Evolutionary conservation across 2,329 filamentous ascomycete genomes (phyloP).

Genomic region (Beauveria scarabaeidicola): DNA sequence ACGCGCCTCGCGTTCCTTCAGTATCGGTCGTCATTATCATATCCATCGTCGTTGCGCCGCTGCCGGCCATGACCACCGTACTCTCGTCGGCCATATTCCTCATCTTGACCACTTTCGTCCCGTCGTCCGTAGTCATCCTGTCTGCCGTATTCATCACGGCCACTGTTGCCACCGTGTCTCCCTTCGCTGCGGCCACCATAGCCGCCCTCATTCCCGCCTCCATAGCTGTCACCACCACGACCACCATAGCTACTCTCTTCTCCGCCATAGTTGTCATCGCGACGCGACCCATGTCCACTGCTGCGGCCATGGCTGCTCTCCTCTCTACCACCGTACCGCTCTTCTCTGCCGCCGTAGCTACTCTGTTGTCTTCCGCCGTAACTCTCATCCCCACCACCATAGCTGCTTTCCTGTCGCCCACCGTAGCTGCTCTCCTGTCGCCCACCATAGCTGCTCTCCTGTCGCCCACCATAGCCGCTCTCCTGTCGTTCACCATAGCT

Average conservation of each 20-base stretch:
- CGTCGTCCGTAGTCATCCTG: not conserved
- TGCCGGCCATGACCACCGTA: not conserved
- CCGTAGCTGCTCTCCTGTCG: conserved; percentile 8
- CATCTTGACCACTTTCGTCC: not conserved
- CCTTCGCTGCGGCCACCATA: not conserved
- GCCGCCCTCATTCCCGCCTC: not conserved
- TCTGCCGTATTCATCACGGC: not conserved
- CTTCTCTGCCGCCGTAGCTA: conserved; percentile 9
- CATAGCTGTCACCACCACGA: conserved; percentile 8
- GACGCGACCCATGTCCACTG: conserved; percentile 13
- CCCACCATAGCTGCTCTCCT: conserved; percentile 16
- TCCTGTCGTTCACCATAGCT: conserved; percentile 17
- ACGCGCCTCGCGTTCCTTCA: not conserved
- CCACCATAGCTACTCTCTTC: not conserved
- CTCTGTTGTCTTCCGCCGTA: conserved; percentile 3
- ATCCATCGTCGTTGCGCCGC: not conserved
- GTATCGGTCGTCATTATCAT: conserved; percentile 2
- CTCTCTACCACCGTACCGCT: conserved; percentile 16
- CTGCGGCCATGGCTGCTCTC: conserved; percentile 6
- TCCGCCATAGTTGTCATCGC: conserved; percentile 8
- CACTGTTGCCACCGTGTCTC: not conserved
- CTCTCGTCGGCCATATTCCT: not conserved
- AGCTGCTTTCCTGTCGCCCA: not conserved
- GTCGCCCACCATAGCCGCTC: conserved; percentile 19
- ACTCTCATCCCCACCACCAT: not conserved